A percentile compares a stretch with the other conserved stretches of the same genome.
These are phyloP conservation scores for Darksidea phi DNA, from an alignment of 495 filamentous ascomycete species.

Conservation along the genomic window DNA sequence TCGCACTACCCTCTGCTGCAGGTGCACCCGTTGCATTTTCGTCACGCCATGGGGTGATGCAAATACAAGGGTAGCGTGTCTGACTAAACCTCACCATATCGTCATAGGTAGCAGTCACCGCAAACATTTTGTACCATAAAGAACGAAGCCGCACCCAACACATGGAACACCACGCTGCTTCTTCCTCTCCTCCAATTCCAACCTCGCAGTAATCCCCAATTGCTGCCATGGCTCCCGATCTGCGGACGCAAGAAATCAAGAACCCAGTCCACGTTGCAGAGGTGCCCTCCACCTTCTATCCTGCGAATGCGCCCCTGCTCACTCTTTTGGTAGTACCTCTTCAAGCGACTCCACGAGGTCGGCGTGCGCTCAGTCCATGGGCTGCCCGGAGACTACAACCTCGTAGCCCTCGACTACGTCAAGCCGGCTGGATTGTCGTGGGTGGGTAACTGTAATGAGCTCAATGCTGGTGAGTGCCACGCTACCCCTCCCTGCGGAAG, in stretches of 20 bases:
- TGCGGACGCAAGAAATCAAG: slow-evolving; percentile 54
- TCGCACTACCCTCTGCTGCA: no score
- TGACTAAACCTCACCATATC: no score
- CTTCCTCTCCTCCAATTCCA: not conserved
- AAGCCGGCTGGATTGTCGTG: slow-evolving; percentile 58
- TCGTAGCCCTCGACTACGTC: slow-evolving; percentile 61
- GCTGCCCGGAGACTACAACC: slow-evolving; percentile 58
- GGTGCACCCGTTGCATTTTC: no score
- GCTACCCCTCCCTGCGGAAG: slow-evolving; percentile 14
- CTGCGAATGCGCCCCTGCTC: not conserved
- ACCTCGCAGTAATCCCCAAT: not conserved
- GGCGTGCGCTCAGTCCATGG: slow-evolving; percentile 63
- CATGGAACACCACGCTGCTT: not conserved
- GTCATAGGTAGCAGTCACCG: no score
- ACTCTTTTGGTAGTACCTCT: slow-evolving; percentile 52
- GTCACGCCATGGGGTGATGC: no score
- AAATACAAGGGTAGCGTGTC: no score
- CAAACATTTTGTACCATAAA: no score
- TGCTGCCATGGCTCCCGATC: slow-evolving; percentile 51
- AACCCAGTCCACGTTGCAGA: slow-evolving; percentile 58
- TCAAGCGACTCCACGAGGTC: slow-evolving; percentile 61
- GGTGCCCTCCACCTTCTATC: slow-evolving; percentile 10
- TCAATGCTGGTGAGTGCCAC: slow-evolving; percentile 57
- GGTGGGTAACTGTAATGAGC: slow-evolving; percentile 71
- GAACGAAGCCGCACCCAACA: slow-evolving; percentile 8